Evolutionary conservation across 2,329 filamentous ascomycete species (phyloP).

Genomic region (Anisogramma anomala): DNA sequence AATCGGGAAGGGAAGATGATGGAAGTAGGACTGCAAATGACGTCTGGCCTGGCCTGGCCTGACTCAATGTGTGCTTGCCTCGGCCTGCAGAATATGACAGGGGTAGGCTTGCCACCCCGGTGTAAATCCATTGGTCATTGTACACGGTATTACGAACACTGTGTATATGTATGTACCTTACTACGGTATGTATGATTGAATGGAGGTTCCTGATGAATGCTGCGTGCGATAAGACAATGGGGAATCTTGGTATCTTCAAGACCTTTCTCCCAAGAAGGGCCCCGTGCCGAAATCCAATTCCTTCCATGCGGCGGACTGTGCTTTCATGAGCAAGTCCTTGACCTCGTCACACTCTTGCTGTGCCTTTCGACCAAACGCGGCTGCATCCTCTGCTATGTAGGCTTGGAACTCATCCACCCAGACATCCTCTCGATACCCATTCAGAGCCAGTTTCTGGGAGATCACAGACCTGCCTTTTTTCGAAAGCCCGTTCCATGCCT

Average conservation of each 20-base stretch:
- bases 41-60: too few species aligned
- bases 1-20: too few species aligned
- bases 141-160: too few species aligned
- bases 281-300: background rate
- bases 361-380: background rate
- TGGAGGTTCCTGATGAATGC: too few species aligned
- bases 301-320: background rate
- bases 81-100: too few species aligned
- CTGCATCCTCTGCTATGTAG: background rate
- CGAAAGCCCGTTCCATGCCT: background rate
- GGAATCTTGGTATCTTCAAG: constrained; percentile 40
- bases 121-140: too few species aligned
- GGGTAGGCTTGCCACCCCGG: too few species aligned
- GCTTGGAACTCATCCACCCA: constrained; percentile 6
- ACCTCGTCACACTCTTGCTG: background rate
- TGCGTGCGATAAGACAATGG: too few species aligned
- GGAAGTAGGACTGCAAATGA: too few species aligned
- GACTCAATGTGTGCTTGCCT: too few species aligned
- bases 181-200: too few species aligned
- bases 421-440: background rate
- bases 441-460: background rate
- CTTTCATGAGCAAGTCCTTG: background rate
- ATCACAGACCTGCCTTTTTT: background rate
- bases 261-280: background rate
- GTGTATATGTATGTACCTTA: too few species aligned